phyloP scores from a whole-genome alignment of 495 filamentous ascomycete genomes.

The Xylaria curta region DNA sequence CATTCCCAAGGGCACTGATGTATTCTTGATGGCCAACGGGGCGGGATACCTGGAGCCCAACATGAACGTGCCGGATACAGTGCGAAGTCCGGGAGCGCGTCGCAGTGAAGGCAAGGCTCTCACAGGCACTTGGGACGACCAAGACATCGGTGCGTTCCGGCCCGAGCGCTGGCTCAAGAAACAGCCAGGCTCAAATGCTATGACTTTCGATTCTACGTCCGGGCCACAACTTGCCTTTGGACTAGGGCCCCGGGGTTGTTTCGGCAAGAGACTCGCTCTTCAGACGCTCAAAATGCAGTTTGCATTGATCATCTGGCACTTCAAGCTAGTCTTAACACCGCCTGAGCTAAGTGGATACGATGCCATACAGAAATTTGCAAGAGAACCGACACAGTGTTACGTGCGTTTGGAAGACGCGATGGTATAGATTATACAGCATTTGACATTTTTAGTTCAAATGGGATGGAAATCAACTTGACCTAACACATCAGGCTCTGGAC shows the following conservation, averaged over 20 bases:
- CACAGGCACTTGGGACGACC: conserved; percentile 24
- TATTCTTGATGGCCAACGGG: conserved; percentile 36
- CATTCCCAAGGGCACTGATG: conserved; percentile 43
- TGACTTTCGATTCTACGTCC: conserved; percentile 36
- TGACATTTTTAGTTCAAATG: too few relatives aligned
- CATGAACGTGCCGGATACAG: conserved; percentile 24
- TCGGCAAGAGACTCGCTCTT: conserved; percentile 42
- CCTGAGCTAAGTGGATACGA: conserved; percentile 36
- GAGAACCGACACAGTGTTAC: conserved; percentile 39
- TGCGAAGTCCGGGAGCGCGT: conserved; percentile 23
- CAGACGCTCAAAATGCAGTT: conserved; percentile 39
- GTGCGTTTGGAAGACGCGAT: conserved; percentile 32
- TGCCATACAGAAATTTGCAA: conserved; percentile 36
- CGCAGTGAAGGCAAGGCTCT: conserved; percentile 24
- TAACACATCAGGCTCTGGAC: too few relatives aligned
- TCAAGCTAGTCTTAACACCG: conserved; percentile 33
- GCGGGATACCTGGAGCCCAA: conserved; percentile 33
- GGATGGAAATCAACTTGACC: too few relatives aligned
- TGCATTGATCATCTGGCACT: conserved; percentile 42
- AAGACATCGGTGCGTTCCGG: conserved; percentile 32
- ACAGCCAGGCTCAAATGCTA: conserved; percentile 5
- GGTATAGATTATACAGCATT: not conserved
- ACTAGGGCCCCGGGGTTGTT: conserved; percentile 41
- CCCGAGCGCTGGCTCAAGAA: conserved; percentile 40
- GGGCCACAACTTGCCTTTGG: conserved; percentile 41